Evolutionary conservation across 2,329 filamentous ascomycete genomes (phyloP).

Genomic region (Ambrosiella cleistominuta): DNA sequence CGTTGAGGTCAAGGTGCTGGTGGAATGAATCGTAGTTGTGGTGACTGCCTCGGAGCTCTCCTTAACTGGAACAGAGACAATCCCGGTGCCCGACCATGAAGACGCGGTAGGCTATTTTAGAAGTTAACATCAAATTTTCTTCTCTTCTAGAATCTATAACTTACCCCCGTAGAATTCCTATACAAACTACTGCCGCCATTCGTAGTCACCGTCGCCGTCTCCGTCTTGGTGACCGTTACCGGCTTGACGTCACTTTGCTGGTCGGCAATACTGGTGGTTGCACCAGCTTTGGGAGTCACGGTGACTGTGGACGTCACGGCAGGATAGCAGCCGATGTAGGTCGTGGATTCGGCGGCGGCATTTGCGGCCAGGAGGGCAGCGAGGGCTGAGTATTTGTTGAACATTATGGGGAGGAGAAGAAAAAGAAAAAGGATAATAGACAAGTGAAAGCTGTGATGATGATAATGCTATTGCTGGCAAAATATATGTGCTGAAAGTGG

Average conservation of each 20-base stretch:
- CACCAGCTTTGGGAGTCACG: background rate
- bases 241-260: background rate
- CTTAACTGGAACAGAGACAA: background rate
- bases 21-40: slow-evolving; percentile 5
- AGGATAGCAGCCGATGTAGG: slow-evolving; percentile 6
- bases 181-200: background rate
- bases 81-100: background rate
- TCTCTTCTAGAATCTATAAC: too few relatives aligned
- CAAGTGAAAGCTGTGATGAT: too few relatives aligned
- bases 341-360: background rate
- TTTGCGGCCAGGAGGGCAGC: slow-evolving; percentile 5
- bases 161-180: background rate
- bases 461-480: too few relatives aligned
- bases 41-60: background rate
- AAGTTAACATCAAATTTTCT: background rate
- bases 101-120: background rate
- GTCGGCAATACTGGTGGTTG: background rate
- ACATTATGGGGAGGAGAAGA: slow-evolving; percentile 1
- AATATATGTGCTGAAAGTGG: too few relatives aligned
- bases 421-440: too few relatives aligned
- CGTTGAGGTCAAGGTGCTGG: background rate
- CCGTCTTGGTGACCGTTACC: slow-evolving; percentile 1
- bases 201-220: background rate
- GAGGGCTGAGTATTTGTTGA: slow-evolving; percentile 10
- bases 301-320: slow-evolving; percentile 3